Evolutionary conservation across 352 stramenopile species (phyloP), one percentile per base, ranked within the genome.

Genomic region (Peronosclerospora sorghi): DNA sequence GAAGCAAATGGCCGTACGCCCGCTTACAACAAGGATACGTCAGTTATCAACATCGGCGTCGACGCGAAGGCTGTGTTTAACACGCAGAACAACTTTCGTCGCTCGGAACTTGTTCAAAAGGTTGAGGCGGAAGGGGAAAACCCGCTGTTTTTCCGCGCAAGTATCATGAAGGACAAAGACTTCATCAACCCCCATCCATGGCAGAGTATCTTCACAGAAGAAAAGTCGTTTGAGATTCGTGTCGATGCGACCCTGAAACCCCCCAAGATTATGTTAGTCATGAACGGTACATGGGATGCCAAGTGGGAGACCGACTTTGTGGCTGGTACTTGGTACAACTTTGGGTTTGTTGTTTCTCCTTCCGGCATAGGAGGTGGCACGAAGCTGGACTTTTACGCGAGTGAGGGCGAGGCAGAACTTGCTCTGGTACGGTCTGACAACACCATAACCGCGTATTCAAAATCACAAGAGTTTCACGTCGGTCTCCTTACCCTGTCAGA

Each of bases 61-160:
- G 42, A 52, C 19, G 12, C 36, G 0, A 32, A 48, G 19, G 49
- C 49, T 4, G 48, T 57, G 4, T 57, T 57, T 32, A 32, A 44
- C 4, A 56, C 48, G 1, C 69, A 85, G 53, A 64, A 45, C 34
- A 79, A 75, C 54, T 83, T 85, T 47, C 65, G 69, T 34, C 73
- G 73, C 35, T 80, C 73, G 2, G 73, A 85, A 32, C 57, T 85
- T 15, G 73, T 85, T 45, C 73, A 83, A 54, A 59, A 75, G 28
- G 44, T 85, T 13, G 52, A 50, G 0, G 53, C 53, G 23, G 63
- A 74, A 32, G 57, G 43, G 4, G 48, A 32, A 8, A 58, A 58
- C 37, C 75, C 62, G 26, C 77, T 63, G 32, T 81, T 82, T 50
- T 85, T 85, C 54, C 73, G 73, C 32, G 58, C 59, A 41, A 75